Conservation (phyloP, 1,139 yeast species). For the Debaryomyces sp. region DNA sequence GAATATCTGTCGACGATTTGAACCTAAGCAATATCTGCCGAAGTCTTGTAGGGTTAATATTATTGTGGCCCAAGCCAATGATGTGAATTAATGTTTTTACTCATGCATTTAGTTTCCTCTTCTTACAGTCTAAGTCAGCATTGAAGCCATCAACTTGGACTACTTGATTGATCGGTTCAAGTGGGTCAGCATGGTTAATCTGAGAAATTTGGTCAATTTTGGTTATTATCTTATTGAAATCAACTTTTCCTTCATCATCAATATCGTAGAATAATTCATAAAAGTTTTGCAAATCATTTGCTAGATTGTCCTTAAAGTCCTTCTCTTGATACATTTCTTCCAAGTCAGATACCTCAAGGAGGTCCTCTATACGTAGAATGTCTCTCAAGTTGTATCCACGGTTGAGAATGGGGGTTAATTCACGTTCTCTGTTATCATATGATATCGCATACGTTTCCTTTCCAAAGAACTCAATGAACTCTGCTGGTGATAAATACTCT, state of each 20-base stretch:
- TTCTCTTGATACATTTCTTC: constrained; percentile 14
- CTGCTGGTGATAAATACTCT: constrained; percentile 22
- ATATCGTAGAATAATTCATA: constrained; percentile 35
- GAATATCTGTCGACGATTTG: not conserved
- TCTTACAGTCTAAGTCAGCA: constrained; percentile 6
- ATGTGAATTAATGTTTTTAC: not conserved
- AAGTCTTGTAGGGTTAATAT: not conserved
- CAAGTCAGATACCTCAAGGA: constrained; percentile 26
- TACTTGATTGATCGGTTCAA: not conserved
- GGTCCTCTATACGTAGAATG: constrained; percentile 19
- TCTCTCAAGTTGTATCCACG: constrained; percentile 30
- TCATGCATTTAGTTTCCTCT: constrained; percentile 6
- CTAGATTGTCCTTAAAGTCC: constrained; percentile 17
- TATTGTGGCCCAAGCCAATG: not conserved
- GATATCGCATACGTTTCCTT: constrained; percentile 20
- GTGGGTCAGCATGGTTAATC: not conserved
- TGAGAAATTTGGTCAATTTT: constrained; percentile 15
- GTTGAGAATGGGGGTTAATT: constrained; percentile 33
- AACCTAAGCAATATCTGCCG: not conserved
- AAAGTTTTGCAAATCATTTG: constrained; percentile 29
- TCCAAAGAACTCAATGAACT: constrained; percentile 33
- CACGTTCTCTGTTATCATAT: constrained; percentile 17
- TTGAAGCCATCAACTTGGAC: not conserved
- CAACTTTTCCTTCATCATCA: constrained; percentile 25
- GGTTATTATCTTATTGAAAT: constrained; percentile 23